These are phyloP conservation scores for Haberlea rhodopensis DNA, from an alignment of 257 asterid genomes.

Conservation along the genomic window DNA sequence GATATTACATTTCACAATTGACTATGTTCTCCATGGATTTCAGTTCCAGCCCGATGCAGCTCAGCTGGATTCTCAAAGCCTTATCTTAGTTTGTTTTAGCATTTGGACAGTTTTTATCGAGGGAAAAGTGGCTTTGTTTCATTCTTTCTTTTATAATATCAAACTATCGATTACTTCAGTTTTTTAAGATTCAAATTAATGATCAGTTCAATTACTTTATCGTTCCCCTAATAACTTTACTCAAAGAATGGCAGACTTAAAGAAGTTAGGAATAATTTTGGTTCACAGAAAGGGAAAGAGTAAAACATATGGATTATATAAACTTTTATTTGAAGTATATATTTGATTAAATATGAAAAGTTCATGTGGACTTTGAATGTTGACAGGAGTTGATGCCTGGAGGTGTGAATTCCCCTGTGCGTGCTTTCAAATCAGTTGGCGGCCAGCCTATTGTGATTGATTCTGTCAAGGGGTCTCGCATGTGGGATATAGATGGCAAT, in stretches of 20 bases:
- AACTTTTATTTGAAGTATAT: background rate
- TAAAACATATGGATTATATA: too few relatives aligned
- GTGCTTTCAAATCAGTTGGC: constrained; percentile 98
- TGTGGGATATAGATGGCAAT: constrained; percentile 99
- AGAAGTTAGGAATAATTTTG: background rate
- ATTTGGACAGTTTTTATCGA: background rate
- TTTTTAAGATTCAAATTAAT: too few relatives aligned
- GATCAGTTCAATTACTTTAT: background rate
- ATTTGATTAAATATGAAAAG: background rate
- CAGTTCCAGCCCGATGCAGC: background rate
- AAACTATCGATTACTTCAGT: background rate
- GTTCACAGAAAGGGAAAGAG: background rate
- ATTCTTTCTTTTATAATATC: background rate
- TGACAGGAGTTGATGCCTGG: constrained; percentile 98
- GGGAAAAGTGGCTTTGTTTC: background rate
- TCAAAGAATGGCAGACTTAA: background rate
- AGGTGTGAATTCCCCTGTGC: constrained; percentile 98
- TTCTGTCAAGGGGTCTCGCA: constrained; percentile 88
- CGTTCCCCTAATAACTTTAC: background rate
- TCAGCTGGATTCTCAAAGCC: background rate
- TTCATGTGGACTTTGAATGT: constrained; percentile 12
- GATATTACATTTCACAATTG: background rate
- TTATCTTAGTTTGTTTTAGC: background rate
- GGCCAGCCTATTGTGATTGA: constrained; percentile 92
- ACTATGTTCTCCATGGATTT: too few relatives aligned